Percentiles rank a stretch among this genome's conserved stretches.
Conservation (phyloP, 192 early-diverging fungal genomes). For the Podila epicladia region DNA sequence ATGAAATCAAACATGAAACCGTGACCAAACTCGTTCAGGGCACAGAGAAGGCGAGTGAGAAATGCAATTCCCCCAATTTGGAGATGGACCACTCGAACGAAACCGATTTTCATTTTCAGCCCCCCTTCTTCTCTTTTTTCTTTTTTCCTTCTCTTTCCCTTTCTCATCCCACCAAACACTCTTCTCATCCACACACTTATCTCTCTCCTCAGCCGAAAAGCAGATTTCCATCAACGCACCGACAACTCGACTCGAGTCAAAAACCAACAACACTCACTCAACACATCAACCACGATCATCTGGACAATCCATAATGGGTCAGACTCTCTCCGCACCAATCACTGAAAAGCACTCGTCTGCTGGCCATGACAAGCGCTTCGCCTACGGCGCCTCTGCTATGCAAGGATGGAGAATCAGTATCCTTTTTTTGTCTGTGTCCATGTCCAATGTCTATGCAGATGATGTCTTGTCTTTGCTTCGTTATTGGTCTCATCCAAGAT, state of each 20-base stretch:
- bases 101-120: too few species aligned
- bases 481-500: background rate
- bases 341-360: conserved; percentile 85
- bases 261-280: too few species aligned
- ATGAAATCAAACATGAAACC: too few species aligned
- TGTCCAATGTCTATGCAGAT: background rate
- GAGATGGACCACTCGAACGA: too few species aligned
- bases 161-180: conserved; percentile 4
- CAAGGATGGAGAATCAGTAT: conserved; percentile 96
- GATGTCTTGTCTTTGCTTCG: conserved; percentile 1
- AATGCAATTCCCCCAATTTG: too few species aligned
- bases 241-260: too few species aligned
- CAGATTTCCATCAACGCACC: background rate
- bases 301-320: conserved; percentile 79
- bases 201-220: background rate
- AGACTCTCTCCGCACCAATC: conserved; percentile 95
- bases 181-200: background rate
- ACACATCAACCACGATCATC: conserved; percentile 7
- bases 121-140: background rate
- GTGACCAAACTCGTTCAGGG: too few species aligned
- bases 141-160: background rate
- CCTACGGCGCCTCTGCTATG: conserved; percentile 92
- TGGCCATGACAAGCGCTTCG: conserved; percentile 78
- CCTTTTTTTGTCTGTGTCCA: conserved; percentile 28
- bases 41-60: too few species aligned